Evolutionary conservation across 2,329 filamentous ascomycete species (phyloP).

Genomic region (Xylariaceae sp.): DNA sequence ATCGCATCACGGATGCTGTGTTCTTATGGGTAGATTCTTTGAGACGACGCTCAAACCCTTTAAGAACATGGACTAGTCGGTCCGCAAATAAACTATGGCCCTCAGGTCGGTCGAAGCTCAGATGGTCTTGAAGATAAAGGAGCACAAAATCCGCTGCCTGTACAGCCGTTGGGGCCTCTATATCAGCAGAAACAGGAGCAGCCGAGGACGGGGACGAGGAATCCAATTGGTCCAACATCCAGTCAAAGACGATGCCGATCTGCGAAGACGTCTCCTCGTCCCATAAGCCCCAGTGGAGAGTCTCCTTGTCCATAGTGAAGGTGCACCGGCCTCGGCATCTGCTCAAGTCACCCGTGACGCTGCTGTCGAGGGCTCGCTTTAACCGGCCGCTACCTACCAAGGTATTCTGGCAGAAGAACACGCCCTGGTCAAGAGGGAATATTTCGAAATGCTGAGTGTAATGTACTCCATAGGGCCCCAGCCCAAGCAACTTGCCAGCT

Average conservation of each 20-base stretch:
- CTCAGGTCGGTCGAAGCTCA: constrained; percentile 35
- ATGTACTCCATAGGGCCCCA: constrained; percentile 55
- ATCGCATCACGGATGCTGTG: constrained; percentile 20
- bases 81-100: constrained; percentile 38
- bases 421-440: constrained; percentile 50
- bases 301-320: constrained; percentile 44
- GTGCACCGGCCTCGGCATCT: constrained; percentile 31
- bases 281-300: constrained; percentile 52
- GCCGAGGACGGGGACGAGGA: constrained; percentile 13
- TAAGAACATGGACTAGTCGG: constrained; percentile 39
- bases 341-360: constrained; percentile 27
- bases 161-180: constrained; percentile 18
- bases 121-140: constrained; percentile 40
- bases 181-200: constrained; percentile 14
- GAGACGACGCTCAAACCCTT: constrained; percentile 36
- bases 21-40: constrained; percentile 21
- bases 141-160: constrained; percentile 42
- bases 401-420: constrained; percentile 56
- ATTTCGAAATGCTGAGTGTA: constrained; percentile 60
- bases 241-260: constrained; percentile 56
- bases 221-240: constrained; percentile 43
- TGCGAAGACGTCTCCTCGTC: constrained; percentile 55
- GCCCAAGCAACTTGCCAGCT: constrained; percentile 42
- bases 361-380: constrained; percentile 32
- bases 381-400: constrained; percentile 52